These are phyloP conservation scores for Aspergillus niger DNA, from an alignment of 2,329 filamentous ascomycete genomes.

Conservation along the genomic window DNA sequence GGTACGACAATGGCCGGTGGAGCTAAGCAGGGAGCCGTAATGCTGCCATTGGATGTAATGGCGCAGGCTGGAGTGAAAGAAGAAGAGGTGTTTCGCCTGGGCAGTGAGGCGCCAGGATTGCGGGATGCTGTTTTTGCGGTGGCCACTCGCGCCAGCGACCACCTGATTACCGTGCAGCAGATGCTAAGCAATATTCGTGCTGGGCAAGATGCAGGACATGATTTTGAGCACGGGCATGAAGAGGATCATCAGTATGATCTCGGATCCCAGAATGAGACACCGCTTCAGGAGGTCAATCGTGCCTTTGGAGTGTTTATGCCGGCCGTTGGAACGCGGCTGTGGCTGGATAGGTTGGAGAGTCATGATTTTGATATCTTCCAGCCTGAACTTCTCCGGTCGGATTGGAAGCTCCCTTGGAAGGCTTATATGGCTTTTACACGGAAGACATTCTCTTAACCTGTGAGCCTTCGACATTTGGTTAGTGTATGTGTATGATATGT, in stretches of 20 bases:
- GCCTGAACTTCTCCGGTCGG: conserved; percentile 61
- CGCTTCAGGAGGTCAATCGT: conserved; percentile 59
- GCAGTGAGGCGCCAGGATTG: conserved; percentile 75
- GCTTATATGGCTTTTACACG: conserved; percentile 63
- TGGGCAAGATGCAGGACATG: conserved; percentile 75
- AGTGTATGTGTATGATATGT: background rate
- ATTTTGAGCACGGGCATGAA: conserved; percentile 84
- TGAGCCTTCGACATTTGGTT: too few species aligned
- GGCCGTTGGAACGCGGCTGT: conserved; percentile 74
- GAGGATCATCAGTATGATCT: conserved; percentile 61
- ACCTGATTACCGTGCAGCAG: conserved; percentile 88
- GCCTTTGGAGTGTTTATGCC: conserved; percentile 82
- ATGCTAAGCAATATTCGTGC: conserved; percentile 81
- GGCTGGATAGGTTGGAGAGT: conserved; percentile 74
- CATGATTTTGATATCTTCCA: conserved; percentile 81
- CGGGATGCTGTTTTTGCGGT: conserved; percentile 89
- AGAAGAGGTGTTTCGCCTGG: conserved; percentile 83
- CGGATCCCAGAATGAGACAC: conserved; percentile 27
- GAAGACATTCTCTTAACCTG: conserved; percentile 48
- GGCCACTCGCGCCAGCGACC: conserved; percentile 91
- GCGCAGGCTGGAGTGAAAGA: conserved; percentile 77
- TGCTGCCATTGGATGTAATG: conserved; percentile 89
- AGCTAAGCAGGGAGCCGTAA: conserved; percentile 63
- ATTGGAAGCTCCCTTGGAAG: conserved; percentile 87
- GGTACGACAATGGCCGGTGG: conserved; percentile 42